These are phyloP conservation scores for Penicillium simplicissimum DNA, from an alignment of 495 filamentous ascomycete genomes.

Conservation along the genomic window DNA sequence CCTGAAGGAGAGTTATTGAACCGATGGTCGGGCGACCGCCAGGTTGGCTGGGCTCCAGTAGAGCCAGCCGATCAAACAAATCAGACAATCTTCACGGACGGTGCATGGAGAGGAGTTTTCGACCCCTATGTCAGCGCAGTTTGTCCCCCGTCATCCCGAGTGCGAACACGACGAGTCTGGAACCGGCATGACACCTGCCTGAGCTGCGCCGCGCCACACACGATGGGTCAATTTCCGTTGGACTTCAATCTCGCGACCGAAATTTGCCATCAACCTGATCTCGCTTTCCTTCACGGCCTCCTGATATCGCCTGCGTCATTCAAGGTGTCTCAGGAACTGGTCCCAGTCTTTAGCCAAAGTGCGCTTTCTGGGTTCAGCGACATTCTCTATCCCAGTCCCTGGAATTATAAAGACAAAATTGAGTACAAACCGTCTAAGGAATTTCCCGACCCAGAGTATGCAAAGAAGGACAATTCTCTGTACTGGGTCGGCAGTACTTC, in stretches of 20 bases:
- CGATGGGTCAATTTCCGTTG: slow-evolving; percentile 62
- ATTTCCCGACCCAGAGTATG: slow-evolving; percentile 42
- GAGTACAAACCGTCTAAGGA: slow-evolving; percentile 40
- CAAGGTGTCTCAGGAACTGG: slow-evolving; percentile 59
- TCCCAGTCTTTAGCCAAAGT: slow-evolving; percentile 74
- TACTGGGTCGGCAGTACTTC: slow-evolving; percentile 58
- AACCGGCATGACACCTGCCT: slow-evolving; percentile 58
- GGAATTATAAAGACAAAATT: slow-evolving; percentile 54
- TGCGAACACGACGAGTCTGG: slow-evolving; percentile 48
- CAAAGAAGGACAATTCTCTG: slow-evolving; percentile 46
- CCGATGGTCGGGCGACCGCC: slow-evolving; percentile 40
- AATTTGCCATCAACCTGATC: slow-evolving; percentile 78
- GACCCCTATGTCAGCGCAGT: slow-evolving; percentile 49
- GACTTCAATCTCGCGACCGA: slow-evolving; percentile 66
- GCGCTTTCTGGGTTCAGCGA: slow-evolving; percentile 60
- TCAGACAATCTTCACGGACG: slow-evolving; percentile 52
- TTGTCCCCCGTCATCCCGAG: slow-evolving; percentile 60
- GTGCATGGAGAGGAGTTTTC: slow-evolving; percentile 44
- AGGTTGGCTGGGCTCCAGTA: slow-evolving; percentile 42
- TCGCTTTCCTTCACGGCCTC: slow-evolving; percentile 71
- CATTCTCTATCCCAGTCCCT: slow-evolving; percentile 49
- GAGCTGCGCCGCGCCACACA: slow-evolving; percentile 64
- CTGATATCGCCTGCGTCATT: slow-evolving; percentile 64
- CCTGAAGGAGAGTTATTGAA: slow-evolving; percentile 24
- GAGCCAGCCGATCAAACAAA: slow-evolving; percentile 45